Percentiles rank a stretch among this genome's conserved stretches.
Conservation (phyloP, 768 basidiomycete species). For the Boletus rubropictus region DNA sequence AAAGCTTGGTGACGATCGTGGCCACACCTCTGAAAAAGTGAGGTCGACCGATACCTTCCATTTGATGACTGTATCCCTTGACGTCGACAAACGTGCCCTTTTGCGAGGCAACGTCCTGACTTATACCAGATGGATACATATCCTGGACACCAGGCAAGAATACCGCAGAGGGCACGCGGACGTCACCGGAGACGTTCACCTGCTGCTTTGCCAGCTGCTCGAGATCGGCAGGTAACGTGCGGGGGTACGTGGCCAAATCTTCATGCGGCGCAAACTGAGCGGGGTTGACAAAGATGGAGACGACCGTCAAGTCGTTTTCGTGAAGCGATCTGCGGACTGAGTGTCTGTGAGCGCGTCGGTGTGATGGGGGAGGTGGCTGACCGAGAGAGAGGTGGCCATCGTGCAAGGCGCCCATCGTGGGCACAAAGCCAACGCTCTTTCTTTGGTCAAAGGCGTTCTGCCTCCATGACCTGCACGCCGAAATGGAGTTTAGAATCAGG, state of each 20-base stretch:
- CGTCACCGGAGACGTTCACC: constrained; percentile 23
- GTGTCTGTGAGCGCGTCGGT: neutral
- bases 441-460: constrained; percentile 47
- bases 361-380: constrained; percentile 33
- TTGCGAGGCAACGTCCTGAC: constrained; percentile 66
- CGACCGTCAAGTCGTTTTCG: constrained; percentile 78
- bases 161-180: constrained; percentile 55
- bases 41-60: constrained; percentile 87
- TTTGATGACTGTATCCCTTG: constrained; percentile 83
- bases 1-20: constrained; percentile 91
- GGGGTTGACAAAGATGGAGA: constrained; percentile 98
- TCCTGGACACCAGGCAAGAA: constrained; percentile 76
- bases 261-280: constrained; percentile 96
- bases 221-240: constrained; percentile 76
- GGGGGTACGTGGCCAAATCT: constrained; percentile 86
- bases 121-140: constrained; percentile 92
- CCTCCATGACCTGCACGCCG: constrained; percentile 71
- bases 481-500: constrained; percentile 53
- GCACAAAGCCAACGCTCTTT: constrained; percentile 84
- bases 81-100: constrained; percentile 90
- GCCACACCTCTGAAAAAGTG: constrained; percentile 94
- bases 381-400: constrained; percentile 89
- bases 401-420: constrained; percentile 97
- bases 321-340: constrained; percentile 71
- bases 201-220: constrained; percentile 44